Conservation (phyloP, 2,329 filamentous ascomycete species). For the Venturiaceae sp. region DNA sequence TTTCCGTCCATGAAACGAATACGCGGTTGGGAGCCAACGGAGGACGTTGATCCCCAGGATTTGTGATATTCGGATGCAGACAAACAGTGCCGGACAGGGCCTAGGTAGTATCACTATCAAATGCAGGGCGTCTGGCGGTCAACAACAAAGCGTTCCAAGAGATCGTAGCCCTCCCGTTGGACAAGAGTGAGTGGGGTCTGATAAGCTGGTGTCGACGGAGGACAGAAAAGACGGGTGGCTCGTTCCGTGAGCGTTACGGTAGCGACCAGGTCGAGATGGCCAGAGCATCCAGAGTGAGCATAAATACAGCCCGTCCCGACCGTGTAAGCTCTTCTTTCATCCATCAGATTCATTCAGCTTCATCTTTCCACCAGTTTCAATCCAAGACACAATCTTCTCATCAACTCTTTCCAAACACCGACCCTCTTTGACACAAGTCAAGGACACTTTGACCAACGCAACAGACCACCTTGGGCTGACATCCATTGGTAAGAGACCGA, state of each 20-base stretch:
- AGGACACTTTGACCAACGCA: not conserved
- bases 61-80: constrained; percentile 32
- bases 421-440: not conserved
- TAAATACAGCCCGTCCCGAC: constrained; percentile 28
- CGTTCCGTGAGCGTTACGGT: constrained; percentile 11
- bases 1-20: constrained; percentile 28
- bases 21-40: constrained; percentile 36
- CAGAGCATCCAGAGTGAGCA: constrained; percentile 20
- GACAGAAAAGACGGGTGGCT: constrained; percentile 25
- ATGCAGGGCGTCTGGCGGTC: constrained; percentile 32
- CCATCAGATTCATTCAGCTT: constrained; percentile 1
- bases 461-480: not conserved
- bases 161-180: constrained; percentile 37
- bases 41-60: constrained; percentile 26
- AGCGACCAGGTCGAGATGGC: constrained; percentile 16
- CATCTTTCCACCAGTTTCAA: constrained; percentile 2
- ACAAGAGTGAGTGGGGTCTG: constrained; percentile 27
- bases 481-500: constrained; percentile 6
- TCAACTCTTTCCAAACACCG: constrained; percentile 4
- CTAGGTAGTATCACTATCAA: constrained; percentile 34
- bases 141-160: constrained; percentile 28
- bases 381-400: constrained; percentile 4
- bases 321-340: constrained; percentile 3
- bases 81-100: constrained; percentile 29
- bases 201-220: constrained; percentile 27